These are phyloP conservation scores for Entomortierella chlamydospora DNA, from an alignment of 192 early-diverging fungal genomes.

Conservation along the genomic window DNA sequence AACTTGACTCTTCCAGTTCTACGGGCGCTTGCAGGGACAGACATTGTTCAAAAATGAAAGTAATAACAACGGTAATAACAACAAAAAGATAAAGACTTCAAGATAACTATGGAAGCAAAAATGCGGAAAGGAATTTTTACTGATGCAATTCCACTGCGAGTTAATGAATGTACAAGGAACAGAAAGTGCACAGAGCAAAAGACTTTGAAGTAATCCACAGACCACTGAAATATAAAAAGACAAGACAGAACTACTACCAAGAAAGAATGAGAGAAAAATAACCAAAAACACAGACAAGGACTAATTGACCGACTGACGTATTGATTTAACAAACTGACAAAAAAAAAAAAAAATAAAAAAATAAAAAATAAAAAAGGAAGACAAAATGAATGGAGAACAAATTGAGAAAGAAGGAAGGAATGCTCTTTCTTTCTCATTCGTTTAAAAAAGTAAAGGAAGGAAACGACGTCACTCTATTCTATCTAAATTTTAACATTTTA, in stretches of 20 bases:
- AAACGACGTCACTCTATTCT: not conserved
- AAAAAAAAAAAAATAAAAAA: constrained; percentile 1
- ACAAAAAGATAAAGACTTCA: not conserved
- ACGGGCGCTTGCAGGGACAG: constrained; percentile 48
- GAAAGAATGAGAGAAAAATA: not conserved
- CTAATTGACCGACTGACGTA: constrained; percentile 25
- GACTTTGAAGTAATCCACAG: not conserved
- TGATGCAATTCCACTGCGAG: not conserved
- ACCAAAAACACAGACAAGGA: constrained; percentile 18
- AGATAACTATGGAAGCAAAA: no score
- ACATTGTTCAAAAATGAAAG: constrained; percentile 27
- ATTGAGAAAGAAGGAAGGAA: not conserved
- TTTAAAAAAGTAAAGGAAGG: not conserved
- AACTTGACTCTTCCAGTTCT: constrained; percentile 83
- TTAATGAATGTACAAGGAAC: not conserved
- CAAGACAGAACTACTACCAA: not conserved
- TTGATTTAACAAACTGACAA: constrained; percentile 1
- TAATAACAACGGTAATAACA: not conserved
- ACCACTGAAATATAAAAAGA: not conserved
- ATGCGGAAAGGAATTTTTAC: not conserved
- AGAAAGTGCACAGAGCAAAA: not conserved
- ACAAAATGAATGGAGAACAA: constrained; percentile 3
- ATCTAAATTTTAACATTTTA: not conserved
- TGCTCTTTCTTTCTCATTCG: not conserved
- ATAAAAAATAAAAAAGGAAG: constrained; percentile 3